phyloP scores from a whole-genome alignment of 148 eudicot genomes.

The Heliamphora exappendiculata region DNA sequence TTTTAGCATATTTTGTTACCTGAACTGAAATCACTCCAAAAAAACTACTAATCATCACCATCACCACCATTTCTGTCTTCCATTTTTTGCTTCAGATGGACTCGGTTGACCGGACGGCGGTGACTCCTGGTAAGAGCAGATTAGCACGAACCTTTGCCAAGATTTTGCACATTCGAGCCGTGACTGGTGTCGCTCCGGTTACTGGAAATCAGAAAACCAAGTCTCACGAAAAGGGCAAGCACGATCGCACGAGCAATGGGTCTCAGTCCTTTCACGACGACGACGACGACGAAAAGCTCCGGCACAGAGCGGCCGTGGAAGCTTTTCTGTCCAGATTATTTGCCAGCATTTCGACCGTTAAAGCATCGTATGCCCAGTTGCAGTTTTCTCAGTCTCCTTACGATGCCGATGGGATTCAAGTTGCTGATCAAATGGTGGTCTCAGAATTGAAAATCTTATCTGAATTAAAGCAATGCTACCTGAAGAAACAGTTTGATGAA shows the following conservation, averaged over 20 bases:
- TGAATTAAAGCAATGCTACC: conserved; percentile 58
- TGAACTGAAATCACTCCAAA: conserved; percentile 8
- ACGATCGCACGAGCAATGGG: conserved; percentile 1
- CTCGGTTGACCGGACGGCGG: conserved; percentile 32
- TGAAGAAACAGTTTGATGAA: conserved; percentile 60
- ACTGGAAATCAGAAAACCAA: conserved; percentile 42
- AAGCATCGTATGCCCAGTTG: conserved; percentile 80
- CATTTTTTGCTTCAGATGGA: conserved; percentile 49
- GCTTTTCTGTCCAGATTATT: conserved; percentile 74
- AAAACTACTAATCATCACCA: conserved; percentile 7
- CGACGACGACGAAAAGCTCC: conserved; percentile 38
- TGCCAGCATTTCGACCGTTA: conserved; percentile 64
- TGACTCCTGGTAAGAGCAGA: conserved; percentile 59
- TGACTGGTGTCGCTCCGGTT: conserved; percentile 41
- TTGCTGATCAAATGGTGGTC: conserved; percentile 60
- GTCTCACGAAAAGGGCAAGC: conserved; percentile 25
- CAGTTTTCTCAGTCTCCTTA: conserved; percentile 83
- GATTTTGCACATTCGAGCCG: conserved; percentile 55
- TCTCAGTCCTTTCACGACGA: conserved; percentile 18
- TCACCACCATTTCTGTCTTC: not conserved
- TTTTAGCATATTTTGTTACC: conserved; percentile 11
- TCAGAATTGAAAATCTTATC: conserved; percentile 63
- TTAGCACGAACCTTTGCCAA: conserved; percentile 67
- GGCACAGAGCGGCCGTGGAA: conserved; percentile 30
- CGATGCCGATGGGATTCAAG: conserved; percentile 69